These are phyloP conservation scores for Fusarium austroafricanum DNA, from an alignment of 2,329 filamentous ascomycete genomes.

Conservation along the genomic window DNA sequence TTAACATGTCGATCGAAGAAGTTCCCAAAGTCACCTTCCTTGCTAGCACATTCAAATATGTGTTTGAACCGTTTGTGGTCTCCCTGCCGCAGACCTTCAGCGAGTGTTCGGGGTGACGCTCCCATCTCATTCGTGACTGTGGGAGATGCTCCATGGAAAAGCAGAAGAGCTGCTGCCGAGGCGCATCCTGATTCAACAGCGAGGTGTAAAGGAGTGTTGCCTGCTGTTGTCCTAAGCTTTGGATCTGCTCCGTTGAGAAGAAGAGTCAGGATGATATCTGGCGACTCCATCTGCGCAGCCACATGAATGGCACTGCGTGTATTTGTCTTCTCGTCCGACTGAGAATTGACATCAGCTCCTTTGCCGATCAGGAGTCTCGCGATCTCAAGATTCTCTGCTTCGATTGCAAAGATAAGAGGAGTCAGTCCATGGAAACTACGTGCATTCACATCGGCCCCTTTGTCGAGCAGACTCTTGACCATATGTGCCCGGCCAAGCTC, in stretches of 20 bases:
- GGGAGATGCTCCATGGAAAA: slow-evolving; percentile 20
- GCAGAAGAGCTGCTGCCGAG: slow-evolving; percentile 13
- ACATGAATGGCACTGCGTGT: slow-evolving; percentile 10
- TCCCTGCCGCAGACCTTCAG: background rate
- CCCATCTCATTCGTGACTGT: background rate
- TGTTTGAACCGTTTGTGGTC: background rate
- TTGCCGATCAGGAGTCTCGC: slow-evolving; percentile 12
- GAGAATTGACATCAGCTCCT: slow-evolving; percentile 18
- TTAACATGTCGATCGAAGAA: background rate
- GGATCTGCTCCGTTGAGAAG: background rate
- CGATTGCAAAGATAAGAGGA: slow-evolving; percentile 15
- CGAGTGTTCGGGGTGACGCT: background rate
- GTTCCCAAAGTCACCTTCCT: background rate
- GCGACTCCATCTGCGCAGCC: slow-evolving; percentile 7
- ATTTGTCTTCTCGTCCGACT: slow-evolving; percentile 5
- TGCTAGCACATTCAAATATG: slow-evolving; percentile 5
- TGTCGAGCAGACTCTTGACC: slow-evolving; percentile 4
- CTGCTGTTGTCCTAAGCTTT: background rate
- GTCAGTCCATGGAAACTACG: slow-evolving; percentile 1
- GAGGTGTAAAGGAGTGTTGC: slow-evolving; percentile 19
- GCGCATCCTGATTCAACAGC: slow-evolving; percentile 11
- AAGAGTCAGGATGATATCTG: background rate
- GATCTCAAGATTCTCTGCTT: slow-evolving; percentile 11
- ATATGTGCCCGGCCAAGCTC: background rate
- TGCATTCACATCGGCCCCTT: slow-evolving; percentile 22